Conservation (phyloP, 2,329 filamentous ascomycete species). For the Pestalotiopsis sp. region DNA sequence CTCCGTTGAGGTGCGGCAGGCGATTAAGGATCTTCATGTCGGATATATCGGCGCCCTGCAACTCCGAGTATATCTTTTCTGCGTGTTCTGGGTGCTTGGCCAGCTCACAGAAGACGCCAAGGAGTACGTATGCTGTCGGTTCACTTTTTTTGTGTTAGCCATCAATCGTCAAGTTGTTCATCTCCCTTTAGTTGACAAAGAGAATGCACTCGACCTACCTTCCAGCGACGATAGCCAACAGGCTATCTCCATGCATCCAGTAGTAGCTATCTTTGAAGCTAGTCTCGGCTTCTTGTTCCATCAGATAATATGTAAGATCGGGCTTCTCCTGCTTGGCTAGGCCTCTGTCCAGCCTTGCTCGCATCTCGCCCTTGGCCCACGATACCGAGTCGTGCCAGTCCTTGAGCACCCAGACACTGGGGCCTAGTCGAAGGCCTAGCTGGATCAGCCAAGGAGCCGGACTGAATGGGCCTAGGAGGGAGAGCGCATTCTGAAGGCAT, state of each 20-base stretch:
- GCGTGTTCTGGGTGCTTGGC: not conserved
- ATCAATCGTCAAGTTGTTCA: not conserved
- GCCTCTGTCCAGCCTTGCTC: not conserved
- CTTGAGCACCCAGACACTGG: not conserved
- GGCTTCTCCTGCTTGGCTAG: not conserved
- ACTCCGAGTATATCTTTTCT: not conserved
- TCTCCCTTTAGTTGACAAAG: not conserved
- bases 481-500: not conserved
- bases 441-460: not conserved
- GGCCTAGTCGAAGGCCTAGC: not conserved
- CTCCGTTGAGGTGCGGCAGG: slow-evolving; percentile 24
- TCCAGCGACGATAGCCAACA: not conserved
- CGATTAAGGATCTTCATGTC: slow-evolving; percentile 9
- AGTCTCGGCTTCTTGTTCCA: not conserved
- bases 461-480: not conserved
- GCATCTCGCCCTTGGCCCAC: not conserved
- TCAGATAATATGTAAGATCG: not conserved
- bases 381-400: not conserved
- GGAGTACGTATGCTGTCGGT: not conserved
- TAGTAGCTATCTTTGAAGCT: not conserved
- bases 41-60: not conserved
- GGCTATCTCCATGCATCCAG: not conserved
- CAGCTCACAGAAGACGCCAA: not conserved
- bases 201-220: not conserved
- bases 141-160: not conserved